phyloP scores from a whole-genome alignment of 164 flowering plant genomes.

The Vitis rotundifolia region DNA sequence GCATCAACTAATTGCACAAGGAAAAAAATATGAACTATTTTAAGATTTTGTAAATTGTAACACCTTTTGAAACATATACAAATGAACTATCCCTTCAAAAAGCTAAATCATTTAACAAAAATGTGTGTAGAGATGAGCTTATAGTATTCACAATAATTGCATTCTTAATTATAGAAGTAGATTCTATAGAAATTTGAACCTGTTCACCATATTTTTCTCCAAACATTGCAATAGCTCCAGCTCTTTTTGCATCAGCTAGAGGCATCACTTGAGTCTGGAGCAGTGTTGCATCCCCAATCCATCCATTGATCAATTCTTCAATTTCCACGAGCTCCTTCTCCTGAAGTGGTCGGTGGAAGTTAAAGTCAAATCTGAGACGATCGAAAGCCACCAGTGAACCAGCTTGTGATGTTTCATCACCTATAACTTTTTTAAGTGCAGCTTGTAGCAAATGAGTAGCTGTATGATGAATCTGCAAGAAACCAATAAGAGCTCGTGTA shows the following conservation, averaged over 20 bases:
- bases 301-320: constrained; percentile 71
- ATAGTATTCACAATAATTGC: no score
- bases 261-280: constrained; percentile 90
- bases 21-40: no score
- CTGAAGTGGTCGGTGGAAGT: constrained; percentile 73
- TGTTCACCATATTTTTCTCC: constrained; percentile 95
- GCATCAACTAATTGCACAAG: no score
- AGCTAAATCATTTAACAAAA: no score
- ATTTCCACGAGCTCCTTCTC: constrained; percentile 70
- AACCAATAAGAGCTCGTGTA: not conserved
- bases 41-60: no score
- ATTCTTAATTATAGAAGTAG: no score
- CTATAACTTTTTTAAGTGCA: constrained; percentile 81
- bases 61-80: no score
- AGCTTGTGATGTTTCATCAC: constrained; percentile 94
- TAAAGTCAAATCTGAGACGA: constrained; percentile 95
- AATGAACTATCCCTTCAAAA: no score
- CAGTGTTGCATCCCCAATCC: constrained; percentile 78
- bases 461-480: constrained; percentile 88
- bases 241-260: constrained; percentile 74
- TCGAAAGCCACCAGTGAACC: constrained; percentile 96
- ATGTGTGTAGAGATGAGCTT: no score
- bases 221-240: constrained; percentile 98
- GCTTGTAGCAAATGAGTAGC: constrained; percentile 97
- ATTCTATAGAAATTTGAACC: constrained; percentile 34